Base-by-base conservation (phyloP, 257 asterid genomes). In the Salvia rosmarinus region DNA sequence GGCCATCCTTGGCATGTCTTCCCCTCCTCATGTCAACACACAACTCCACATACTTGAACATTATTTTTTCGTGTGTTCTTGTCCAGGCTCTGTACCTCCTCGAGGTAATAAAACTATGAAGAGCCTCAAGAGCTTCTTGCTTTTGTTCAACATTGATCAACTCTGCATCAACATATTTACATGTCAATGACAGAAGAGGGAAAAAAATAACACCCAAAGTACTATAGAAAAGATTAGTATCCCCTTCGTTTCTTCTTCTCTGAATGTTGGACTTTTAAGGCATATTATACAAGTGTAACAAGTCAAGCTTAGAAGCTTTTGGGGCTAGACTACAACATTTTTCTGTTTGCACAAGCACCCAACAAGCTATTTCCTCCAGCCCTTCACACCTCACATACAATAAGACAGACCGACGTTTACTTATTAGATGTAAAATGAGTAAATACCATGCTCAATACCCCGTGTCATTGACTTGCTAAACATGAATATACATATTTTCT, bases 21-120 rank as follows among this genome's bases (percentile, higher is more conserved):
- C 98, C 97, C 86, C 94, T 86, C 77, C 95, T 85, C 98, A 89
- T 90, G 70, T 93, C 98, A 58, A 90, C 98, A 77, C 97, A 93
- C 11, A 93, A 82, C 80, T 93, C 98, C 34, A 93, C 94, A 78
- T 90, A 90, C 81, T 93, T 93, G 68, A 89, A 90, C 97, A 93
- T 76, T 60, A 93, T 93, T 65, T 79, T 85, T 80, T 93, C 98
- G 11, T 86, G 97, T 1, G 96, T 82, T 77, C 83, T 90, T 63
- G 95, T 92, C 98, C 98, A 93, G 65, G 98, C 97, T 70, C 97
- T 81, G 66, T 90, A 84, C 84, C 97, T 88, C 87, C 95, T 85
- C 42, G 96, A 84, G 80, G 96, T 90, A 55, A 90, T 90, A 75
- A 90, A 87, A 75, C 90, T 79, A 58, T 90, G 96, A 79, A 92